These are phyloP conservation scores for Patellifolia procumbens DNA, from an alignment of 179 eudicot genomes.

Conservation along the genomic window DNA sequence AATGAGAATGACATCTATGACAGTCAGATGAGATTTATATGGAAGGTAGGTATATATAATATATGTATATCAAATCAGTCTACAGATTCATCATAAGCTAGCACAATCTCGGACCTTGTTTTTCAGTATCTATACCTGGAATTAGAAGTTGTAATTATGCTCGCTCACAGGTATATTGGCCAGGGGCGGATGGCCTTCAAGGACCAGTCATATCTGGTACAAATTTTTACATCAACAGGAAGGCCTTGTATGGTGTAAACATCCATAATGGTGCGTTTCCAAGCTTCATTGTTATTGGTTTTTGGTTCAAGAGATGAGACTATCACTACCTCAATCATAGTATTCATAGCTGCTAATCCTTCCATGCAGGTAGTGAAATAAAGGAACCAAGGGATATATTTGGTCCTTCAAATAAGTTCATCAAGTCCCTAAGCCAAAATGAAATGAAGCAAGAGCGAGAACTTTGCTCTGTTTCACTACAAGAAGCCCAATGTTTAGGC, in stretches of 20 bases:
- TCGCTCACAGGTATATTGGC: constrained; percentile 22
- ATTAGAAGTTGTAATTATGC: too few species aligned
- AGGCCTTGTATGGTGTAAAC: constrained; percentile 32
- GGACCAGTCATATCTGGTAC: constrained; percentile 44
- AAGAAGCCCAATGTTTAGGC: constrained; percentile 40
- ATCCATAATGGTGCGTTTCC: background rate
- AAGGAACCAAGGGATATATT: constrained; percentile 24
- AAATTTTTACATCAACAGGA: constrained; percentile 47
- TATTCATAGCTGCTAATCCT: too few species aligned
- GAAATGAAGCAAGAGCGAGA: background rate
- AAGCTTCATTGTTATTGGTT: too few species aligned
- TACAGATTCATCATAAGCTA: too few species aligned
- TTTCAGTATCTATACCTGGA: too few species aligned
- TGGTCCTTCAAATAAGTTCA: constrained; percentile 43
- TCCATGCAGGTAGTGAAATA: constrained; percentile 26
- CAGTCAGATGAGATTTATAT: constrained; percentile 33
- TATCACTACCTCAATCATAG: too few species aligned
- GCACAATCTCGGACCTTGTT: too few species aligned
- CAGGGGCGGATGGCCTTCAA: constrained; percentile 42
- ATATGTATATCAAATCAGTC: too few species aligned
- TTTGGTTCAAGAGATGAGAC: too few species aligned
- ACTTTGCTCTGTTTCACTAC: background rate
- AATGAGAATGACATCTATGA: constrained; percentile 36
- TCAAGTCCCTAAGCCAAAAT: constrained; percentile 29
- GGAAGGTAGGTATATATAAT: too few species aligned